Conservation (phyloP, 1,284 basidiomycete species). For the Coniferiporia sulphurascens region DNA sequence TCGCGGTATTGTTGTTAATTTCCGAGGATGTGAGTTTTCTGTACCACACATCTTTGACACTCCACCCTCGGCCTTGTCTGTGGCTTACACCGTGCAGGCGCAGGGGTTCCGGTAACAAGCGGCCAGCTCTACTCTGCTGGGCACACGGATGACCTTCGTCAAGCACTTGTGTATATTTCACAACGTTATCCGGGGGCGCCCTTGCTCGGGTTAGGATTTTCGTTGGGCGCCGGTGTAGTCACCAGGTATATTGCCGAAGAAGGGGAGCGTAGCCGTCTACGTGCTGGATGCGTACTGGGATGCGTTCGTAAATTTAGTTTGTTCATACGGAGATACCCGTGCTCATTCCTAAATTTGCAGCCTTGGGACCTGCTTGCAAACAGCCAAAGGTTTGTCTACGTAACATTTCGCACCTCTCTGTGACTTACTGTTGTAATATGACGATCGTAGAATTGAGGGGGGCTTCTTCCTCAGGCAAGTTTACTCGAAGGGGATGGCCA, state of each 20-base stretch:
- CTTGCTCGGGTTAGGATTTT: constrained; percentile 87
- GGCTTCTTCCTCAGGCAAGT: constrained; percentile 63
- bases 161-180: constrained; percentile 75
- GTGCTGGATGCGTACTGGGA: constrained; percentile 72
- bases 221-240: constrained; percentile 89
- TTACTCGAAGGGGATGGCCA: constrained; percentile 82
- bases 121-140: constrained; percentile 85
- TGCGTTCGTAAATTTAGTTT: constrained; percentile 50
- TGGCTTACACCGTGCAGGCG: constrained; percentile 42
- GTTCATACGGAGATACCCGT: constrained; percentile 13
- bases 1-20: constrained; percentile 85
- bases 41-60: constrained; percentile 12
- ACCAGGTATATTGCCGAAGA: constrained; percentile 91
- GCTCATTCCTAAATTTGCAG: constrained; percentile 13
- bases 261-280: constrained; percentile 70
- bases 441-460: constrained; percentile 47
- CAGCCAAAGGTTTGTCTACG: constrained; percentile 4
- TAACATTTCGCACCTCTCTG: not conserved
- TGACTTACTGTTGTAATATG: not conserved
- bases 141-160: constrained; percentile 82
- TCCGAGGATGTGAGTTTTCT: constrained; percentile 76
- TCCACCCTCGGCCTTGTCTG: constrained; percentile 7
- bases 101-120: constrained; percentile 76
- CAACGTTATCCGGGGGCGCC: constrained; percentile 75
- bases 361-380: constrained; percentile 11